Conservation (phyloP, 176 grass and related monocot species). For the Triticum dicoccoides region DNA sequence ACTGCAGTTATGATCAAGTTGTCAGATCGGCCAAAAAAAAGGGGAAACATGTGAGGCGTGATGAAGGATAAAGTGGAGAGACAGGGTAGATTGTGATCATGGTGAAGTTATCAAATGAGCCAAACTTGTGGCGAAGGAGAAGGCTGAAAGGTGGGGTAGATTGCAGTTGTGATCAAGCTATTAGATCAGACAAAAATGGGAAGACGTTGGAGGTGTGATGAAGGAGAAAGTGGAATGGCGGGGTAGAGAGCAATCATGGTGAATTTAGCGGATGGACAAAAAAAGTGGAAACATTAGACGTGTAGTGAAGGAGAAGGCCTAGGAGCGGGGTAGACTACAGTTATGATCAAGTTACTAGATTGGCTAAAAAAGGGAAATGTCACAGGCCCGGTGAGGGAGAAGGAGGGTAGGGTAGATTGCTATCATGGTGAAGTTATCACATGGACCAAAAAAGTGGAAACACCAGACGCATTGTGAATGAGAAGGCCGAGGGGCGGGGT, state of each 20-base stretch:
- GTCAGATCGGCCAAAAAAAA: background rate
- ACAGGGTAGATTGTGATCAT: background rate
- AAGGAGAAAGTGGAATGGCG: background rate
- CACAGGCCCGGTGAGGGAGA: too few relatives aligned
- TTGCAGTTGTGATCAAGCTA: too few relatives aligned
- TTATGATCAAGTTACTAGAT: too few relatives aligned
- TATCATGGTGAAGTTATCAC: too few relatives aligned
- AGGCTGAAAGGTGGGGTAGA: too few relatives aligned
- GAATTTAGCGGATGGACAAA: background rate
- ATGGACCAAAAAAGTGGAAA: too few relatives aligned
- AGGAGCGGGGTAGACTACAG: background rate
- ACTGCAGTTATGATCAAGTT: background rate
- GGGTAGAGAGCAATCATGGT: background rate
- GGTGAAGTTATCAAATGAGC: background rate
- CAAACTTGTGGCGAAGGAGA: too few relatives aligned
- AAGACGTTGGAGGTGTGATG: background rate
- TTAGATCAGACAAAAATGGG: too few relatives aligned
- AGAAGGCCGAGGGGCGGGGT: too few relatives aligned
- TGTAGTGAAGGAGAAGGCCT: background rate
- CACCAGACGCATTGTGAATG: too few relatives aligned
- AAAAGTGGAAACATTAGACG: background rate
- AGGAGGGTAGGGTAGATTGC: too few relatives aligned
- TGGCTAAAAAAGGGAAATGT: too few relatives aligned
- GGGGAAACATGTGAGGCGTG: background rate
- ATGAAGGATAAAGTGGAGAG: background rate